Base-by-base conservation (phyloP, 2,329 filamentous ascomycete genomes). In the Celoporthe dispersa region DNA sequence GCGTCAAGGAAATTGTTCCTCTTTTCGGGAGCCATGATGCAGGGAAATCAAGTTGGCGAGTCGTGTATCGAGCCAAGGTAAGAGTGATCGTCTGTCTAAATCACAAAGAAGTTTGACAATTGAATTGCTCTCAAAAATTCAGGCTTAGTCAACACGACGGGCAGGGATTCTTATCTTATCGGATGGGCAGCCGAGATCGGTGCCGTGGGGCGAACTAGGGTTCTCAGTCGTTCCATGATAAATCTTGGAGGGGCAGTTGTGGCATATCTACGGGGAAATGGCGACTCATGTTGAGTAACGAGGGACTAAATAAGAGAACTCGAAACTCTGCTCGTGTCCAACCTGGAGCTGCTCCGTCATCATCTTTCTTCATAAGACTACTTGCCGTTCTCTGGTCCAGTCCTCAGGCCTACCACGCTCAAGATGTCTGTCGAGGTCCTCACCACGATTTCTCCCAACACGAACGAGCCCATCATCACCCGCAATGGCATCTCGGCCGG, bases 391-490 rank as follows among this genome's bases (percentile, higher is more conserved):
- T 16, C n/a, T 31, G 28, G 37, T 39, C 6, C 12, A 44, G n/a
- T 28, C 6, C 35, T 25, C 35, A 16, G 22, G 35, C 39, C 37
- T 41, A 63, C 37, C 4, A 37, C n/a, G 22, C 2, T 22, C 76
- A 84, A 71, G 68, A 91, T 91, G 89, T 90, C 89, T 72, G 84
- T 87, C 77, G 89, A 91, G 82, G 83, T 84, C 64, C 84, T 91
- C 75, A 90, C 84, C 41, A 98, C 95, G 74, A 94, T 98, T 81
- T 98, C 95, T 3, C 95, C 95, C 69, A 91, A 89, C 73, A 98
- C 94, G 74, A 95, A 96, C 81, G 90, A 94, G 83, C 86, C 92
- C 69, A 89, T 98, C 79, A 81, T 97, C 74, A 93, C 91, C 71
- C 90, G 94, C 74, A 90, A 90, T 80, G 94, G 93, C 75, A 85